Base-by-base conservation (phyloP, 345 rosid species). In the Barbarea vulgaris region DNA sequence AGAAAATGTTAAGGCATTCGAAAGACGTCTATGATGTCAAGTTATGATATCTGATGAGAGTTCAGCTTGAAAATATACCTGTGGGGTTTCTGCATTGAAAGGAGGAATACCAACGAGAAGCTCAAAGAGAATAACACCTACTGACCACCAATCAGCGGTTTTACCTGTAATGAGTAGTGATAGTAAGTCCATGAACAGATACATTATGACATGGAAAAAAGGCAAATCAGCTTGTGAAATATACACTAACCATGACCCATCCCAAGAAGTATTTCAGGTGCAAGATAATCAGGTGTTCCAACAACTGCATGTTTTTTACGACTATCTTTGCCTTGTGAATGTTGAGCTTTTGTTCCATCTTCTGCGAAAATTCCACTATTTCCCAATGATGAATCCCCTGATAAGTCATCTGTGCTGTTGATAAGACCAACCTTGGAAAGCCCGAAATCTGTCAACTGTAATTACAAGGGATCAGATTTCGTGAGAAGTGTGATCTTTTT, bases 141-240 rank as follows among this genome's bases (percentile, higher is more conserved):
- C 94, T 42, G 99, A 95, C 99, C 99, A 95, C 99, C 99, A 92
- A 83, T 95, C 99, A 48, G 99, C 97, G 57, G 98, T 90, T 81
- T 85, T 87, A 78, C 94, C 98, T 95, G 67, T 63, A 79, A 71
- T 63, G 72, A 63, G 46, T 50, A 62, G 46, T 37, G 57, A 67
- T 46, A 33, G 41, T 60, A 47, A 48, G 56, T 34, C 58, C 48
- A 70, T 52, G 53, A 39, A 65, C 72, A 69, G 60, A 48, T 30
- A 77, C 31, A 54, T 50, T 30, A 44, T 14, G 9, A 17, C 27
- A 52, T 25, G 4, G 54, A 36, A 14, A 39, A 19, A 9, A 22
- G 24, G 21, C 22, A 52, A 39, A 33, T 17, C 70, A 57, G n/a
- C n/a, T 51, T 25, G 47, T 33, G 60, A 70, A 19, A 54, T 69